Conservation (phyloP, 371 early-diverging fungal genomes). For the Circinella umbellata region DNA sequence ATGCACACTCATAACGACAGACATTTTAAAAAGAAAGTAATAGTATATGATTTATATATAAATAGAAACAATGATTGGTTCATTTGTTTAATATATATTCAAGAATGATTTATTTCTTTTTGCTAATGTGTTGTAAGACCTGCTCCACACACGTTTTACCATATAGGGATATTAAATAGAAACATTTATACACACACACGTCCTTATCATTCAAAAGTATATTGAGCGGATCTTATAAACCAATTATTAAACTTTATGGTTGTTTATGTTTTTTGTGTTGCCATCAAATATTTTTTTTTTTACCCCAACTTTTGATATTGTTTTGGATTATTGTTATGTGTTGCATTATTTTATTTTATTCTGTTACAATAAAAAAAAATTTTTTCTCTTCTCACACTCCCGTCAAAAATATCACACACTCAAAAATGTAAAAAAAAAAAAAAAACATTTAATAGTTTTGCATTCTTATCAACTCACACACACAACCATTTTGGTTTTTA, state of each 20-base stretch:
- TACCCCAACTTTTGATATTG: conserved; percentile 4
- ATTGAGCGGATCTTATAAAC: neutral
- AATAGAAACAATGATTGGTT: conserved; percentile 7
- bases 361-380: neutral
- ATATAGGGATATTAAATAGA: neutral
- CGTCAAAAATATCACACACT: neutral
- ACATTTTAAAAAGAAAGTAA: neutral
- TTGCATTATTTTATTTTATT: neutral
- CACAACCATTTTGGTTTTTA: neutral
- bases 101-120: no score
- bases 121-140: neutral
- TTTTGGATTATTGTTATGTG: neutral
- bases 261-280: neutral
- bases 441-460: neutral
- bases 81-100: neutral
- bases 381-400: no score
- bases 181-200: no score
- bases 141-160: conserved; percentile 22
- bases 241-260: neutral
- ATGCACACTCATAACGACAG: neutral
- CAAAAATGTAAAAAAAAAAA: neutral
- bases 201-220: no score
- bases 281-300: neutral
- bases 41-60: neutral
- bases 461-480: conserved; percentile 3